Percentiles rank a stretch among this genome's conserved stretches.
Evolutionary conservation across 805 yeast genomes (phyloP).

Genomic region (Candida takata): DNA sequence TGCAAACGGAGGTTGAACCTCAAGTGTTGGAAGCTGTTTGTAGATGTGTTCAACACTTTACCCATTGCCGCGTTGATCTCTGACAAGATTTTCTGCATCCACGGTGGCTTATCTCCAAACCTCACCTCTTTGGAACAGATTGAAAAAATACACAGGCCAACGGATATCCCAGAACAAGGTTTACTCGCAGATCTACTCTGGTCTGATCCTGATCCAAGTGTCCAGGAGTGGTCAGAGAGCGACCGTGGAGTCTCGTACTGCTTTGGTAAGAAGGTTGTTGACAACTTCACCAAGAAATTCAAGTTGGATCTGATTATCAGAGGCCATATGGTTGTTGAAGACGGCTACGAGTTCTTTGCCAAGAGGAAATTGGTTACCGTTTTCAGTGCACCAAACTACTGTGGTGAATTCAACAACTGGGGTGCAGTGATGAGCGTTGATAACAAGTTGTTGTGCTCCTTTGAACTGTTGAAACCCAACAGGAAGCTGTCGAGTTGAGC

Average conservation of each 20-base stretch:
- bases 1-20: slow-evolving; percentile 90
- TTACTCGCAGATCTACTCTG: slow-evolving; percentile 70
- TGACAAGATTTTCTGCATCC: slow-evolving; percentile 86
- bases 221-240: slow-evolving; percentile 66
- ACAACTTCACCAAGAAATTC: slow-evolving; percentile 55
- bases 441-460: slow-evolving; percentile 85
- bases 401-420: slow-evolving; percentile 67
- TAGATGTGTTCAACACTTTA: slow-evolving; percentile 91
- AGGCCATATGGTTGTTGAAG: slow-evolving; percentile 88
- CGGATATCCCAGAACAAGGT: slow-evolving; percentile 79
- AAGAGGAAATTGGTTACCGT: slow-evolving; percentile 70
- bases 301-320: slow-evolving; percentile 72
- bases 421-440: slow-evolving; percentile 98
- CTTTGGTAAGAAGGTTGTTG: slow-evolving; percentile 69
- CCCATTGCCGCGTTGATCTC: slow-evolving; percentile 96
- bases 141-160: slow-evolving; percentile 66
- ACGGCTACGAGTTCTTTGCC: slow-evolving; percentile 78
- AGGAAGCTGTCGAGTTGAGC: slow-evolving; percentile 1
- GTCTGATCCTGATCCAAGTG: slow-evolving; percentile 69
- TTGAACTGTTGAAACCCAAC: slow-evolving; percentile 82
- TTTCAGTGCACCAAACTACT: slow-evolving; percentile 75
- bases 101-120: slow-evolving; percentile 78
- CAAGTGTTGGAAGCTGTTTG: slow-evolving; percentile 88
- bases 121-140: slow-evolving; percentile 59
- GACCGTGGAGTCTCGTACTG: slow-evolving; percentile 81